A percentile compares a stretch with the other conserved stretches of the same genome.
Conservation (phyloP, 2,329 filamentous ascomycete genomes). For the Penicillium sp. region DNA sequence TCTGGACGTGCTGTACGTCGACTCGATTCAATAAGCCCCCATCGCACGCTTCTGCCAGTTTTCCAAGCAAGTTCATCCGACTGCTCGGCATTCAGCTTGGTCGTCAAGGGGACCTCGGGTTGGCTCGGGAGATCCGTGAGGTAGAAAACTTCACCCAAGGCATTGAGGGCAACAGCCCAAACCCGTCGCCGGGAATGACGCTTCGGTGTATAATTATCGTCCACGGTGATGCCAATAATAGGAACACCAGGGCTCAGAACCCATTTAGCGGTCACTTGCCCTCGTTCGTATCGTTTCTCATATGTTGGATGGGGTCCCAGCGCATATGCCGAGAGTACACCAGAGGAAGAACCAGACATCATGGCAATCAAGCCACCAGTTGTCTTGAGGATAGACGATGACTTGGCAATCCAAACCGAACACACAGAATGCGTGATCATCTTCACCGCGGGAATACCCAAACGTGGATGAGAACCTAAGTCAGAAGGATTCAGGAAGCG, state of each 20-base stretch:
- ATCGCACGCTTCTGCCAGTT: slow-evolving; percentile 73
- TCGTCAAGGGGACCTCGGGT: slow-evolving; percentile 46
- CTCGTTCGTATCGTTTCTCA: slow-evolving; percentile 63
- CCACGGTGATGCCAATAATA: slow-evolving; percentile 77
- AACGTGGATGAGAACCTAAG: slow-evolving; percentile 59
- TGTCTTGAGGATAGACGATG: slow-evolving; percentile 64
- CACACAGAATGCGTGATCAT: slow-evolving; percentile 69
- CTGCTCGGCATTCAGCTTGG: slow-evolving; percentile 49
- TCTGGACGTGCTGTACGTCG: slow-evolving; percentile 69
- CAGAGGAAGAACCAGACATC: slow-evolving; percentile 77
- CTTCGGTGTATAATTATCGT: slow-evolving; percentile 74
- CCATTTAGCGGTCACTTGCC: slow-evolving; percentile 85
- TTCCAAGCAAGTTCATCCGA: slow-evolving; percentile 71
- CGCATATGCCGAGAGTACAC: slow-evolving; percentile 78
- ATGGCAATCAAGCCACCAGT: slow-evolving; percentile 80
- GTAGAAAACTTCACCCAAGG: slow-evolving; percentile 87
- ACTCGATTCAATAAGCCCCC: slow-evolving; percentile 77
- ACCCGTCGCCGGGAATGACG: slow-evolving; percentile 69
- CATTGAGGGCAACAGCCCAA: slow-evolving; percentile 93
- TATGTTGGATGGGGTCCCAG: slow-evolving; percentile 62
- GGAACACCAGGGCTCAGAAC: slow-evolving; percentile 88
- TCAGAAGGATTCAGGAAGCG: slow-evolving; percentile 67
- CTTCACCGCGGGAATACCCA: slow-evolving; percentile 75
- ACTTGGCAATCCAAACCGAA: slow-evolving; percentile 88
- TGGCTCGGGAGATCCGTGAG: slow-evolving; percentile 67